phyloP scores from a whole-genome alignment of 1,139 yeast species.

The Taiozyma onychis region DNA sequence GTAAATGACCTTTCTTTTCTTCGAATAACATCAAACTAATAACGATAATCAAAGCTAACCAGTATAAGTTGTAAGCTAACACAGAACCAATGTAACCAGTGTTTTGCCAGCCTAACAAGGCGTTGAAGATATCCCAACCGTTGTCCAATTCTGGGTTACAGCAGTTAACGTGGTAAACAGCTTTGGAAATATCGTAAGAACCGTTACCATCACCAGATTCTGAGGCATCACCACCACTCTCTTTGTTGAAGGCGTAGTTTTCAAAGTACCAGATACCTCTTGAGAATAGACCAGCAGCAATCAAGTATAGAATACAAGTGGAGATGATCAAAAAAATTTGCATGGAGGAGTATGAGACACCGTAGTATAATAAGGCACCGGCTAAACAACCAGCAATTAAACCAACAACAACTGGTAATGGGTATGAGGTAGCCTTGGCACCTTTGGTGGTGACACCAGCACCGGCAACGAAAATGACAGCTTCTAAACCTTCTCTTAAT shows the following conservation, averaged over 20 bases:
- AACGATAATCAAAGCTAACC: slow-evolving; percentile 57
- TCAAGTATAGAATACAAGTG: slow-evolving; percentile 76
- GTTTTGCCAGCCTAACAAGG: slow-evolving; percentile 86
- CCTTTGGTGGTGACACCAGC: slow-evolving; percentile 56
- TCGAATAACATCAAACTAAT: slow-evolving; percentile 61
- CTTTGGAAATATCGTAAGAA: slow-evolving; percentile 66
- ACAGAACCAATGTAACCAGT: slow-evolving; percentile 88
- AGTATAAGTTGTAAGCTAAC: slow-evolving; percentile 75
- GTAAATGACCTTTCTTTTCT: slow-evolving; percentile 64
- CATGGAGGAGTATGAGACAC: slow-evolving; percentile 68
- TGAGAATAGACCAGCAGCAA: slow-evolving; percentile 84
- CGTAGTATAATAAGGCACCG: slow-evolving; percentile 65
- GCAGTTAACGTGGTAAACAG: slow-evolving; percentile 94
- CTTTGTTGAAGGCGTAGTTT: slow-evolving; percentile 50
- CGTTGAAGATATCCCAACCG: slow-evolving; percentile 92
- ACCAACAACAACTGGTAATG: slow-evolving; percentile 78
- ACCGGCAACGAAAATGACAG: slow-evolving; percentile 88
- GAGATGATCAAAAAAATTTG: slow-evolving; percentile 77
- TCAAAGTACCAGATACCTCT: slow-evolving; percentile 88
- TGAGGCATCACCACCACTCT: slow-evolving; percentile 84
- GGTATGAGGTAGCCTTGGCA: slow-evolving; percentile 63
- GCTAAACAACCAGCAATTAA: slow-evolving; percentile 64
- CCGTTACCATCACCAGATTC: slow-evolving; percentile 93
- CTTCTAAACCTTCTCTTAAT: slow-evolving; percentile 87
- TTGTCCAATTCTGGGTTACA: slow-evolving; percentile 85